These are phyloP conservation scores for Rhododendron mucronatum DNA, from an alignment of 148 eudicot species.

Conservation along the genomic window DNA sequence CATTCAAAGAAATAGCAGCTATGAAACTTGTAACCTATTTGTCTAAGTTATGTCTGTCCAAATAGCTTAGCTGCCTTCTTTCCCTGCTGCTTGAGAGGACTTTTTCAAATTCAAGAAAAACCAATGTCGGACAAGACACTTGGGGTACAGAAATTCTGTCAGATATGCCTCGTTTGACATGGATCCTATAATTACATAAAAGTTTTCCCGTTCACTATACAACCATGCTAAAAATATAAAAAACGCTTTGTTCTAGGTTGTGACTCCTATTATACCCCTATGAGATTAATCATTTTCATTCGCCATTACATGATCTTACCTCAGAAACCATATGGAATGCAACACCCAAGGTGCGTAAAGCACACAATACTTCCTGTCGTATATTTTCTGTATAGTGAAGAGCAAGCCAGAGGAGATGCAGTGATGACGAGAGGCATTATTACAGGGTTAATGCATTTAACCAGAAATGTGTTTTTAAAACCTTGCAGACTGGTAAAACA, in stretches of 20 bases:
- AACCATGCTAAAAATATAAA: not conserved
- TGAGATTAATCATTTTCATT: not conserved
- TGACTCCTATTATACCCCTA: not conserved
- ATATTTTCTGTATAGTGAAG: not conserved
- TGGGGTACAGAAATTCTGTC: not conserved
- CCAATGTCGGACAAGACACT: not conserved
- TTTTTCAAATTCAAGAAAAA: not conserved
- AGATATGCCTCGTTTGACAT: not conserved
- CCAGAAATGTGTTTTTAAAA: not conserved
- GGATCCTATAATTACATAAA: not conserved
- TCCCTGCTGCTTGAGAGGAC: not conserved
- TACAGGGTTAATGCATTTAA: not conserved
- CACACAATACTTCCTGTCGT: not conserved
- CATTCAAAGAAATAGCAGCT: not conserved
- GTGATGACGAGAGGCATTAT: not conserved
- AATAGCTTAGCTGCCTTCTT: not conserved
- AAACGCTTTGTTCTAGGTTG: not conserved
- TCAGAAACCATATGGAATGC: not conserved
- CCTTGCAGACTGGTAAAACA: not conserved
- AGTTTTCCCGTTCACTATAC: not conserved
- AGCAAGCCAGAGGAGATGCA: not conserved
- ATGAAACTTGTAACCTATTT: not conserved
- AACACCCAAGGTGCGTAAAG: not conserved
- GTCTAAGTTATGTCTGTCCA: not conserved
- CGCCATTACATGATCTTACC: not conserved